Conservation (phyloP, 1,139 yeast species). For the Magnusiomyces sp. region DNA sequence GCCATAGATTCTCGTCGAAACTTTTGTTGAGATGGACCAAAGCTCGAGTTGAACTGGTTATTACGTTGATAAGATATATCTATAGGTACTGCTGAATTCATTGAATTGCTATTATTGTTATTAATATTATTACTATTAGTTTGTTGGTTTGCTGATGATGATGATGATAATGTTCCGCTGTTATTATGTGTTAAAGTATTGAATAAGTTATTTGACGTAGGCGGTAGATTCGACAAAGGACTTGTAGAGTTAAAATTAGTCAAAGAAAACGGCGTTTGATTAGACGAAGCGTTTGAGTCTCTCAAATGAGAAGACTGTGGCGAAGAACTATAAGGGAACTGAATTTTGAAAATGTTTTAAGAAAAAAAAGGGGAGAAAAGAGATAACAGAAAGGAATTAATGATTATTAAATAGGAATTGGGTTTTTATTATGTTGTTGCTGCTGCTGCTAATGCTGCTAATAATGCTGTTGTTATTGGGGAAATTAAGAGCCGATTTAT, state of each 20-base stretch:
- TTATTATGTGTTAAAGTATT: not conserved
- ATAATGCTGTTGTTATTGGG: too few species aligned
- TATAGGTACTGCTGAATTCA: slow-evolving; percentile 35
- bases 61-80: slow-evolving; percentile 33
- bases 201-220: not conserved
- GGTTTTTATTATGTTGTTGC: too few species aligned
- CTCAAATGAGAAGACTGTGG: slow-evolving; percentile 1
- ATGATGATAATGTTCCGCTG: not conserved
- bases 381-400: not conserved
- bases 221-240: not conserved
- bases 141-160: not conserved
- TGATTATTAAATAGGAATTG: not conserved
- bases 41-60: slow-evolving; percentile 16
- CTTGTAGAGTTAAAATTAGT: not conserved
- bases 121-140: not conserved
- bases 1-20: slow-evolving; percentile 82
- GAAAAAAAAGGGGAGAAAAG: not conserved
- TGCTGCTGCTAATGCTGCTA: too few species aligned
- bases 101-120: too few species aligned
- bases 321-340: not conserved
- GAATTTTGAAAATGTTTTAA: not conserved
- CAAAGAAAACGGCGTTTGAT: not conserved
- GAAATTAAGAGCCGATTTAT: too few species aligned
- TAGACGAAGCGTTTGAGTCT: not conserved
- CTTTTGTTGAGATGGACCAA: slow-evolving; percentile 29